Evolutionary conservation across 208 protist species (phyloP).

Genomic region (Trichomonas tenax): DNA sequence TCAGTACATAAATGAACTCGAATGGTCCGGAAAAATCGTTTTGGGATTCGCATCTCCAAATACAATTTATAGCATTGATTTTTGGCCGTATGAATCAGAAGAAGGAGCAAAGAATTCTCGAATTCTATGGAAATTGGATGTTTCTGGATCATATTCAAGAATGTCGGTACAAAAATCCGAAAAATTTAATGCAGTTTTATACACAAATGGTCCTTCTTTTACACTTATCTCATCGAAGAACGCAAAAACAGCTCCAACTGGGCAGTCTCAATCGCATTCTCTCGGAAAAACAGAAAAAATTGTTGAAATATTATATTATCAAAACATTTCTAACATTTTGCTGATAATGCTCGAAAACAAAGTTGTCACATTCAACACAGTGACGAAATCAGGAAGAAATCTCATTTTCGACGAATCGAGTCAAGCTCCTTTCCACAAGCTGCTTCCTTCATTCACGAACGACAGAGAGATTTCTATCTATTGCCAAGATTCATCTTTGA

Average conservation of each 20-base stretch:
- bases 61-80: too few relatives aligned
- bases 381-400: neutral
- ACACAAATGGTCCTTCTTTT: neutral
- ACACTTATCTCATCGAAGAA: neutral
- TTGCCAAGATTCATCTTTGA: neutral
- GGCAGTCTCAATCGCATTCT: neutral
- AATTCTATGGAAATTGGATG: neutral
- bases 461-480: neutral
- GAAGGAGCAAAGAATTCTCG: neutral
- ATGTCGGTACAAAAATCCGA: neutral
- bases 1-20: neutral
- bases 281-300: neutral
- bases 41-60: neutral
- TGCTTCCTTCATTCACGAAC: neutral
- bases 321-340: neutral
- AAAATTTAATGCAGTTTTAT: neutral
- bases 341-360: neutral
- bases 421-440: neutral
- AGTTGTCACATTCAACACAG: neutral
- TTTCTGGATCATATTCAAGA: neutral
- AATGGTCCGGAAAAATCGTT: neutral
- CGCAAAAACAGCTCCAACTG: neutral
- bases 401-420: neutral
- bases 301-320: neutral
- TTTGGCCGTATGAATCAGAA: neutral